Evolutionary conservation across 2,329 filamentous ascomycete genomes (phyloP).

Genomic region (Davidsoniella eucalypti): DNA sequence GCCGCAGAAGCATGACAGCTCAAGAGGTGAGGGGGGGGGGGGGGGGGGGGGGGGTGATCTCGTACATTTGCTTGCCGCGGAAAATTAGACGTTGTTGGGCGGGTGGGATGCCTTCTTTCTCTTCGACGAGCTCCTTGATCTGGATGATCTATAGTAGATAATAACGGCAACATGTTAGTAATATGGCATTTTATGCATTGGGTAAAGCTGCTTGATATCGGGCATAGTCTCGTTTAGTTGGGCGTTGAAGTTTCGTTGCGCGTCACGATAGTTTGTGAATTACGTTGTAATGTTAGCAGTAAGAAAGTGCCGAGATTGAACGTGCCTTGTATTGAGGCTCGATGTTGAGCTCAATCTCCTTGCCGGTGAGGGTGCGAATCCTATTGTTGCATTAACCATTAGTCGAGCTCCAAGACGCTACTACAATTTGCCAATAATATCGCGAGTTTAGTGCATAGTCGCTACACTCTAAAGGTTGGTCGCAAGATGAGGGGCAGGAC

Average conservation of each 20-base stretch:
- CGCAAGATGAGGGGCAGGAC: too few relatives aligned
- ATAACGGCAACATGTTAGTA: background rate
- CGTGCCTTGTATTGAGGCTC: slow-evolving; percentile 81
- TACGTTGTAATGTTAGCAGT: background rate
- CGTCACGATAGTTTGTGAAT: background rate
- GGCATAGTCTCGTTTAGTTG: background rate
- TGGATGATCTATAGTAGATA: slow-evolving; percentile 51
- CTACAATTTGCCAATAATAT: too few relatives aligned
- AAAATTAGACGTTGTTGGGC: slow-evolving; percentile 94
- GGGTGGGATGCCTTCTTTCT: slow-evolving; percentile 96
- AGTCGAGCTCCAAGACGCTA: too few relatives aligned
- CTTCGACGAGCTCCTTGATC: slow-evolving; percentile 98
- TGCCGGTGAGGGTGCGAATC: slow-evolving; percentile 93
- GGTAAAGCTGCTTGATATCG: background rate
- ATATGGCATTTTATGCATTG: background rate
- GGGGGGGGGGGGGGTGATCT: too few relatives aligned
- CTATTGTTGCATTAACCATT: slow-evolving; percentile 27
- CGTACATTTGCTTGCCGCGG: slow-evolving; percentile 93
- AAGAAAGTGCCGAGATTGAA: background rate
- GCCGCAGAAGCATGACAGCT: background rate
- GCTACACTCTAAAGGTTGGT: too few relatives aligned
- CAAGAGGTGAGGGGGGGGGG: too few relatives aligned
- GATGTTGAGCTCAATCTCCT: slow-evolving; percentile 97
- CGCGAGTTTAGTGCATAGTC: too few relatives aligned
- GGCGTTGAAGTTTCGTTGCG: background rate